Evolutionary conservation across 495 filamentous ascomycete genomes (phyloP).

Genomic region (Daldinia childiae): DNA sequence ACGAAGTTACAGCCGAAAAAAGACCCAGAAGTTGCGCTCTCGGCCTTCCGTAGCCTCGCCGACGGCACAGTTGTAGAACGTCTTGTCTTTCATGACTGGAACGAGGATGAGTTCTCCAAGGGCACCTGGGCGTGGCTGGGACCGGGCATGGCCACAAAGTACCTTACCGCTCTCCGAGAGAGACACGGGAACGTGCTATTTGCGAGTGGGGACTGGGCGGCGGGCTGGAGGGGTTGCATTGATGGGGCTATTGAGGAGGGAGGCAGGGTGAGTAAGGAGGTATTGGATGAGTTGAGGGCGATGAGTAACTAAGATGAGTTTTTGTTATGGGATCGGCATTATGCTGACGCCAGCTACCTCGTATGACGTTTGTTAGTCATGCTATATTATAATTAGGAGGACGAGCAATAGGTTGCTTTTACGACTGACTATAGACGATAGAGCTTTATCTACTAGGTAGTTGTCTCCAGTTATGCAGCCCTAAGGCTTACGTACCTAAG

Average conservation of each 20-base stretch:
- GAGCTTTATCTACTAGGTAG: neutral
- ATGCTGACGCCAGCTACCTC: neutral
- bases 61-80: slow-evolving; percentile 1
- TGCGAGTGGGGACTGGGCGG: slow-evolving; percentile 10
- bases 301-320: neutral
- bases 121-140: slow-evolving; percentile 9
- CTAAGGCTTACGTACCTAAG: neutral
- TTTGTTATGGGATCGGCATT: neutral
- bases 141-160: slow-evolving; percentile 1
- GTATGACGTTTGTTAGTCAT: neutral
- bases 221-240: slow-evolving; percentile 5
- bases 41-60: neutral
- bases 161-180: neutral
- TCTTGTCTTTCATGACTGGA: slow-evolving; percentile 1
- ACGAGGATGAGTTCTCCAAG: slow-evolving; percentile 4
- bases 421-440: neutral
- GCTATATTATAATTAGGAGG: slow-evolving; percentile 2
- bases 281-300: neutral
- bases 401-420: neutral
- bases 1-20: neutral
- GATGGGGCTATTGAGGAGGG: slow-evolving; percentile 3
- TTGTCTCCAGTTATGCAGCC: neutral
- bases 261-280: slow-evolving; percentile 1
- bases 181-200: slow-evolving; percentile 3
- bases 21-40: neutral